A percentile compares a stretch with the other conserved stretches of the same genome.
phyloP scores from a whole-genome alignment of 768 basidiomycete genomes.

The Suillus subalutaceus region DNA sequence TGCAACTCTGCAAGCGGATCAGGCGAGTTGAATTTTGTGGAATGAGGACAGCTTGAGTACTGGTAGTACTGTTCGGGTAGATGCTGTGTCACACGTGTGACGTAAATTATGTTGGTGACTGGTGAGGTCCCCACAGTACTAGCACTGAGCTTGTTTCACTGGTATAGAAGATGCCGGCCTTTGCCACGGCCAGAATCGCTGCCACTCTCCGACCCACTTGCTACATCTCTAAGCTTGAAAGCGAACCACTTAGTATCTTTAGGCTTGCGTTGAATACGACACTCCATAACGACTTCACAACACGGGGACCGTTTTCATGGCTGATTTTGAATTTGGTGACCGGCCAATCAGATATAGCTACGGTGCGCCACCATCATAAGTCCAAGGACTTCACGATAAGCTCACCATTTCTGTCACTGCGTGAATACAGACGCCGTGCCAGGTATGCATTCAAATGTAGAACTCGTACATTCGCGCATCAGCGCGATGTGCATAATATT shows the following conservation, averaged over 20 bases:
- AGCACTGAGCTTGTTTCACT: too few species aligned
- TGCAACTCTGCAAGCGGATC: background rate
- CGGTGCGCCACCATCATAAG: background rate
- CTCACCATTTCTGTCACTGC: background rate
- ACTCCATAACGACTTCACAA: background rate
- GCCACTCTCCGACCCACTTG: background rate
- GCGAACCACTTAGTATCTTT: background rate
- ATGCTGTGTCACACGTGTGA: background rate
- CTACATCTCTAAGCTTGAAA: background rate
- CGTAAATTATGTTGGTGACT: constrained; percentile 4
- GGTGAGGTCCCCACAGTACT: constrained; percentile 5
- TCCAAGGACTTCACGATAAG: background rate
- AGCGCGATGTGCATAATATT: constrained; percentile 57
- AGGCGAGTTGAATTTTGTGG: background rate
- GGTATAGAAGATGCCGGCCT: background rate
- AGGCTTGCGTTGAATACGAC: background rate
- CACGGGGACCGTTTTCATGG: background rate
- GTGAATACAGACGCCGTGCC: background rate
- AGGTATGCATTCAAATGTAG: background rate
- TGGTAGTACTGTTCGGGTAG: background rate
- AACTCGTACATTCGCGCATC: constrained; percentile 9
- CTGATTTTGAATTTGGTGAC: background rate
- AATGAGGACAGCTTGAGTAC: background rate
- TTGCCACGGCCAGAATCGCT: background rate
- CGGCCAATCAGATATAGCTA: background rate